Evolutionary conservation across 2,329 filamentous ascomycete genomes (phyloP), one percentile per base, ranked within the genome.

Genomic region (Hymenoscyphus fructigenus): DNA sequence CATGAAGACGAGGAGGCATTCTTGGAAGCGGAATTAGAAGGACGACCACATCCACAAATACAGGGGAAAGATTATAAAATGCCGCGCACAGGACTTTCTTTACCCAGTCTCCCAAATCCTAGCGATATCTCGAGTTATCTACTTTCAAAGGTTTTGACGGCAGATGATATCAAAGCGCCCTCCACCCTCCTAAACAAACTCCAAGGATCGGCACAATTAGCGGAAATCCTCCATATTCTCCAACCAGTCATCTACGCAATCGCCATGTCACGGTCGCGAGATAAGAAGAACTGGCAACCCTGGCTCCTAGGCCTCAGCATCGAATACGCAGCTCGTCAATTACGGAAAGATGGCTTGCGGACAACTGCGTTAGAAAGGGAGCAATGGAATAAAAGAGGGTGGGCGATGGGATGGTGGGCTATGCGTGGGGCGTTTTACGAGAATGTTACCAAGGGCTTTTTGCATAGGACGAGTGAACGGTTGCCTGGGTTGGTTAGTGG

Each of bases 351-450:
- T 66, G 71, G 72, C 2, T 47, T 73, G 15, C 85, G 91, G 59
- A 93, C 95, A 36, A 97, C 94, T 28, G 87, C 90, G 9, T 82
- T 99, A 20, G 95, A 99, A 79, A 87, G 89, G 64, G 94, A 97
- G 70, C 94, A 98, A 80, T 87, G 96, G 83, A 88, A 84, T 75
- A 93, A 92, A 78, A 85, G 95, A 68, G 93, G 91, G 47, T 96
- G 93, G 92, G 88, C 88, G 1, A 89, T 97, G 82, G 91, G 88
- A 23, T 98, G 95, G 94, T 99, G 95, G 95, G 80, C 85, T 29
- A 95, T 99, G 92, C 87, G 94, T 66, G 94, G 95, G n/a, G 93
- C 93, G 1, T 96, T 96, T 72, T 99, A 99, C 78, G 92, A 98
- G 78, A 92, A 93, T 72, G 84, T 97, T 66, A 96, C 92, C 58